Percentiles rank a stretch among this genome's conserved stretches.
These are phyloP conservation scores for Stentor coeruleus DNA, from an alignment of 73 alveolate species.

Conservation along the genomic window DNA sequence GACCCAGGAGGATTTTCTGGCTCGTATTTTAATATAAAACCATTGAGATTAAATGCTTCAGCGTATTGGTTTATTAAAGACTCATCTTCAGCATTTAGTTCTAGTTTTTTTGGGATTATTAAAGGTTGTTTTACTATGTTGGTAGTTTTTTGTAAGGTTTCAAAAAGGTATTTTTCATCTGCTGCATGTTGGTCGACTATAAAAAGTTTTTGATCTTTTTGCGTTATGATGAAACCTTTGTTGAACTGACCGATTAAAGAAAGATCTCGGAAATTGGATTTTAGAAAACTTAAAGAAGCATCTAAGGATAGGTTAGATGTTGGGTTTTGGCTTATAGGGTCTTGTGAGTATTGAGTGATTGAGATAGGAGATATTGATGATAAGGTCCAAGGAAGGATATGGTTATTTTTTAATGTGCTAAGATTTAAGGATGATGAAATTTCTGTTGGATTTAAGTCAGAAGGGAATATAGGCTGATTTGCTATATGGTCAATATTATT, in stretches of 20 bases:
- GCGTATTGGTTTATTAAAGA: slow-evolving; percentile 35
- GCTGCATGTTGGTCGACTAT: slow-evolving; percentile 97
- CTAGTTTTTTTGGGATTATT: slow-evolving; percentile 54
- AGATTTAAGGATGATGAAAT: no score
- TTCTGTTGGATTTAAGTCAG: no score
- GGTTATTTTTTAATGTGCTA: no score
- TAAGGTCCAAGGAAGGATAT: background rate
- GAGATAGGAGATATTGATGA: background rate
- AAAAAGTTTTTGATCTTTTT: slow-evolving; percentile 55
- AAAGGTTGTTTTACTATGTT: slow-evolving; percentile 48
- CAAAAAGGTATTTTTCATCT: slow-evolving; percentile 93
- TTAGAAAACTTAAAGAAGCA: slow-evolving; percentile 32
- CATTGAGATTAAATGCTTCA: slow-evolving; percentile 27
- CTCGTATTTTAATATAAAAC: slow-evolving; percentile 21
- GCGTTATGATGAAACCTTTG: slow-evolving; percentile 90
- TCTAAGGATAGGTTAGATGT: background rate
- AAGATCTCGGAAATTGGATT: slow-evolving; percentile 73
- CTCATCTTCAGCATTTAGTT: slow-evolving; percentile 49
- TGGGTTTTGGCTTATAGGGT: background rate
- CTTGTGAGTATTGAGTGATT: background rate
- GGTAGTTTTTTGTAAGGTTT: slow-evolving; percentile 61
- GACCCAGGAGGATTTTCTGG: slow-evolving; percentile 19
- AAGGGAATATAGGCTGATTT: no score
- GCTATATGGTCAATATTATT: no score
- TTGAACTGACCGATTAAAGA: slow-evolving; percentile 90